Evolutionary conservation across 345 rosid genomes (phyloP).

Genomic region (Linum usitatissimum): DNA sequence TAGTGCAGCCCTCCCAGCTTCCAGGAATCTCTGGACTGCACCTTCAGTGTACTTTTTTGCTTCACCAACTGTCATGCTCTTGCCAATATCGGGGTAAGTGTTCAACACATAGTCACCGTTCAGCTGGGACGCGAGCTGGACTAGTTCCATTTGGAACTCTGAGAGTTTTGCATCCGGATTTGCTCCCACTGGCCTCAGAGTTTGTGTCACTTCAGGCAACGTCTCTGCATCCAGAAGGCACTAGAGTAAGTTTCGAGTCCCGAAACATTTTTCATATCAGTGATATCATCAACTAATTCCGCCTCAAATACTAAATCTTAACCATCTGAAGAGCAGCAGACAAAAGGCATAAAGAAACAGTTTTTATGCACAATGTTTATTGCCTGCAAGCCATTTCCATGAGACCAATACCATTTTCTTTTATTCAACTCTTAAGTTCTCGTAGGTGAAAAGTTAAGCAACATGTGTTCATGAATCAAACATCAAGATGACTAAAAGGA

Average conservation of each 20-base stretch:
- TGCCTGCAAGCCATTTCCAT: too few species aligned
- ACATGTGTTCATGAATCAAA: background rate
- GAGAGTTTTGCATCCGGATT: conserved; percentile 63
- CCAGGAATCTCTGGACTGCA: conserved; percentile 80
- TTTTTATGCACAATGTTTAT: too few species aligned
- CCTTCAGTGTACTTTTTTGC: conserved; percentile 83
- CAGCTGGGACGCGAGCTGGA: conserved; percentile 95
- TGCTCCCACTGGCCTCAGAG: conserved; percentile 70
- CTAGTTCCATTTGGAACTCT: conserved; percentile 85
- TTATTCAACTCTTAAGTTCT: background rate
- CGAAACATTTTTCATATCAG: background rate
- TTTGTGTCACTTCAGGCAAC: conserved; percentile 46
- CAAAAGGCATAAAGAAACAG: too few species aligned
- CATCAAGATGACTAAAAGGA: background rate
- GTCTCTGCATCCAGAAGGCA: conserved; percentile 42
- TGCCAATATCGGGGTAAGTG: conserved; percentile 78
- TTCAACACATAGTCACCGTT: conserved; percentile 76
- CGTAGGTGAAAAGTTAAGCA: background rate
- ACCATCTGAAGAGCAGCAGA: too few species aligned
- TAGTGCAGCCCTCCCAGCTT: conserved; percentile 82
- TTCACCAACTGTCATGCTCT: conserved; percentile 71
- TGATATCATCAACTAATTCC: too few species aligned
- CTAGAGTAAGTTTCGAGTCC: conserved; percentile 3
- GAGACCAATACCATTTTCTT: too few species aligned
- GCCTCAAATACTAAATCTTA: too few species aligned